Evolutionary conservation across 495 filamentous ascomycete species (phyloP), one percentile per base, ranked within the genome.

Genomic region (Neurospora sp.): DNA sequence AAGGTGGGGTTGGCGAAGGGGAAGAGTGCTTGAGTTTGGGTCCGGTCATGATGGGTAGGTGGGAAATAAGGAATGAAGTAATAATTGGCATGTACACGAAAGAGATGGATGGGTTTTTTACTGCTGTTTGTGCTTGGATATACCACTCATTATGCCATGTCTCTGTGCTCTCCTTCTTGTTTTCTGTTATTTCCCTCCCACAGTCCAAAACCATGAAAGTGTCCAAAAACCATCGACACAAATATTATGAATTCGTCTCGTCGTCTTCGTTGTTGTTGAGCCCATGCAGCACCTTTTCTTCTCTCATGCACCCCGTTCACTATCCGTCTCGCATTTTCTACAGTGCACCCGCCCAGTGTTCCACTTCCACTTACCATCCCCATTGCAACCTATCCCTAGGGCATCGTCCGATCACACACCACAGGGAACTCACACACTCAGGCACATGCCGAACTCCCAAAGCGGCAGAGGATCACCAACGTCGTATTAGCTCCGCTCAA

Each of bases 1-100:
- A 71, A 73, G 16, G 73, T 75, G 7, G 45, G 70, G 20, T 42
- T 74, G 69, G 9, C 8, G 27, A 31, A 31, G 27, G 27, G 68
- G 20, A 35, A 18, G 53, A 61, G 22, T 7, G 9, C 14, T 22
- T 61, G 22, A 61, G 12, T 4, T 0, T 18, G 41, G 41, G 16
- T 35, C 31, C 31, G 31, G 31, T 35, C 31, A 35, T 44, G 41
- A 7, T 3, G 42, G 18, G 18, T 7, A 0, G 18, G 9, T 7
- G 3, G 18, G 9, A 10, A n/a, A 20, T 59, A 1, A 10, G 44
- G n/a, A 10, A 48, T 48, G 44, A 3, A 53, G 18, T n/a, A 45
- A 9, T 22, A 44, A n/a, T 22, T 22, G 45, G 45, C 22, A 22
- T 61, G 53, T 31, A 31, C 53, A 61, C 10, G 53, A 61, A 61